phyloP scores from a whole-genome alignment of 768 basidiomycete genomes.

The Mycena maculata region DNA sequence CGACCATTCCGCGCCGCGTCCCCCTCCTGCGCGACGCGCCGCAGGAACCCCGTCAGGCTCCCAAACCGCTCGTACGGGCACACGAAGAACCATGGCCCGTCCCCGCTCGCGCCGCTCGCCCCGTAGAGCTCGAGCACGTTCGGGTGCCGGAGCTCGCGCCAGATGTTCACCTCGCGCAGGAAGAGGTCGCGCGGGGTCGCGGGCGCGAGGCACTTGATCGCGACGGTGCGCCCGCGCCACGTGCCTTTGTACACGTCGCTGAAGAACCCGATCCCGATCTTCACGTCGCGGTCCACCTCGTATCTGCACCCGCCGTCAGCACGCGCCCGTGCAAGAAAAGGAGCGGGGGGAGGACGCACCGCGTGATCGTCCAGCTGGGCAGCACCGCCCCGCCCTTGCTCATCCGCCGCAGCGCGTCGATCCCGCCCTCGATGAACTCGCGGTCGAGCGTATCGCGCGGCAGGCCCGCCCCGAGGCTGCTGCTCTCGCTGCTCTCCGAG shows the following conservation, averaged over 20 bases:
- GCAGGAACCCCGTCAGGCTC: slow-evolving; percentile 52
- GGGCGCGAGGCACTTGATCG: slow-evolving; percentile 77
- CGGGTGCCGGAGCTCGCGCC: slow-evolving; percentile 75
- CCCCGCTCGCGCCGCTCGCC: slow-evolving; percentile 78
- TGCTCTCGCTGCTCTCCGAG: slow-evolving; percentile 26
- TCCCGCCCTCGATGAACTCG: slow-evolving; percentile 78
- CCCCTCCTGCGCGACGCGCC: slow-evolving; percentile 45
- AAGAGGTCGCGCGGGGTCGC: slow-evolving; percentile 73
- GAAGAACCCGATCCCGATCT: slow-evolving; percentile 81
- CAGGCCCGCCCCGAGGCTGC: slow-evolving; percentile 9
- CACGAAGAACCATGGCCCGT: slow-evolving; percentile 85
- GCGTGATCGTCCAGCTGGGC: slow-evolving; percentile 83
- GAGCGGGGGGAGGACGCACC: slow-evolving; percentile 44
- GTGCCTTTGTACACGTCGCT: slow-evolving; percentile 81
- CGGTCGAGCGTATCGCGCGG: slow-evolving; percentile 65
- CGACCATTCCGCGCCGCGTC: slow-evolving; percentile 39
- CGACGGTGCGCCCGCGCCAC: slow-evolving; percentile 75
- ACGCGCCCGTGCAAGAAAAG: not conserved
- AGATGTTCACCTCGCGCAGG: slow-evolving; percentile 75
- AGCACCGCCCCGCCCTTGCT: slow-evolving; percentile 59
- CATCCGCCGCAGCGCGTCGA: slow-evolving; percentile 76
- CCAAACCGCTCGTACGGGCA: slow-evolving; percentile 78
- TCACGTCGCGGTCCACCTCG: slow-evolving; percentile 77
- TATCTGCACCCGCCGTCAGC: slow-evolving; percentile 54
- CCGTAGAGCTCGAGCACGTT: slow-evolving; percentile 82